Evolutionary conservation across 2,329 filamentous ascomycete species (phyloP).

Genomic region (Colletotrichum salicis): DNA sequence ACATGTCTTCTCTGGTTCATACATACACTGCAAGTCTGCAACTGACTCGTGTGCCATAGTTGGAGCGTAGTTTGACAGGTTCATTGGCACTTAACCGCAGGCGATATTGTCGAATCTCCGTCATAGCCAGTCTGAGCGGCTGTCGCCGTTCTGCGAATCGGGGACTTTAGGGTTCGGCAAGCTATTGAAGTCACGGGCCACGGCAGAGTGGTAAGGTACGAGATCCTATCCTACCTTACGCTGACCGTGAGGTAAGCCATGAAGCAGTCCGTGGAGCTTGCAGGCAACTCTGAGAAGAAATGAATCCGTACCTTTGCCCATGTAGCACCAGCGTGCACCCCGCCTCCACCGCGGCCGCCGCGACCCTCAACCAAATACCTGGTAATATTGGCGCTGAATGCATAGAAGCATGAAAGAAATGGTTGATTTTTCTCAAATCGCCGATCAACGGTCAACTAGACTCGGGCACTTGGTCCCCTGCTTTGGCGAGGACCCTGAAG

Average conservation of each 20-base stretch:
- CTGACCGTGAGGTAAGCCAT: conserved; percentile 2
- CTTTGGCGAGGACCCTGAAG: conserved; percentile 19
- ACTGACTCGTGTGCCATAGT: conserved; percentile 25
- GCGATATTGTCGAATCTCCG: conserved; percentile 15
- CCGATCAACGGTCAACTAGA: background rate
- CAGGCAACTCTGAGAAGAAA: background rate
- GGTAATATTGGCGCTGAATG: background rate
- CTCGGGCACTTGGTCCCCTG: background rate
- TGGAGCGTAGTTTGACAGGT: conserved; percentile 24
- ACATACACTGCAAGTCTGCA: conserved; percentile 8
- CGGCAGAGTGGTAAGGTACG: conserved; percentile 17
- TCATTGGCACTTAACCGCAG: conserved; percentile 18
- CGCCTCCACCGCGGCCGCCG: background rate
- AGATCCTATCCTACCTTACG: conserved; percentile 25
- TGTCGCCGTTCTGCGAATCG: conserved; percentile 4
- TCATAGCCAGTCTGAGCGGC: conserved; percentile 17
- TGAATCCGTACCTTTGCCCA: too few relatives aligned
- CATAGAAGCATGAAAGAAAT: background rate
- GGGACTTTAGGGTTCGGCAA: conserved; percentile 1
- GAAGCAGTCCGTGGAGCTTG: background rate
- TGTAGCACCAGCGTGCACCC: background rate
- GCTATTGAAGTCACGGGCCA: conserved; percentile 3
- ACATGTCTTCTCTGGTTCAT: conserved; percentile 18
- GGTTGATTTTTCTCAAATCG: background rate
- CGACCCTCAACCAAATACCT: background rate